Percentiles rank a stretch among this genome's conserved stretches.
These are phyloP conservation scores for Tetrastigma voinierianum DNA, from an alignment of 164 flowering plant genomes.

Conservation along the genomic window DNA sequence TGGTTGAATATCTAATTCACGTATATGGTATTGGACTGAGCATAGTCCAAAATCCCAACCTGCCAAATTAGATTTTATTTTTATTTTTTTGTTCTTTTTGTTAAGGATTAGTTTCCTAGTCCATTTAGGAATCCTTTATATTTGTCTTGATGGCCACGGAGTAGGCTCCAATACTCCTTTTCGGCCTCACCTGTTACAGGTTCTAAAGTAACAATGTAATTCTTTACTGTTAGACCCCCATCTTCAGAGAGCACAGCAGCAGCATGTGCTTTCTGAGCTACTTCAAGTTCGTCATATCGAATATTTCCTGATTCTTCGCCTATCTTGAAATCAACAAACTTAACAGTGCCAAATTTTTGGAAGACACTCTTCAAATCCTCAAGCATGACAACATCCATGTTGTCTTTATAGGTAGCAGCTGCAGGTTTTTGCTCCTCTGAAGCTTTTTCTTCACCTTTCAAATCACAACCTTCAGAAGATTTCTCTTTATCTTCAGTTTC, in stretches of 20 bases:
- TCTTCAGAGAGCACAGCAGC: constrained; percentile 78
- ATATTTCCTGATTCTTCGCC: constrained; percentile 81
- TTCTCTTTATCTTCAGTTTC: too few relatives aligned
- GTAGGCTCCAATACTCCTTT: constrained; percentile 71
- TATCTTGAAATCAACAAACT: constrained; percentile 78
- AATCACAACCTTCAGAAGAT: too few relatives aligned
- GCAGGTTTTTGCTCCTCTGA: too few relatives aligned
- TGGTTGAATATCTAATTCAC: not conserved
- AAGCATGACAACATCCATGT: constrained; percentile 65
- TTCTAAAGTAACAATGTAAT: constrained; percentile 63
- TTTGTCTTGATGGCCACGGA: constrained; percentile 54
- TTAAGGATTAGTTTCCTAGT: too few relatives aligned
- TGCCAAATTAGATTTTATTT: too few relatives aligned
- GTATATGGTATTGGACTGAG: not conserved
- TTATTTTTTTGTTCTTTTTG: too few relatives aligned
- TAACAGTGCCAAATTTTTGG: constrained; percentile 69
- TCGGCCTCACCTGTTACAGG: constrained; percentile 90
- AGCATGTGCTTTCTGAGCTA: constrained; percentile 89
- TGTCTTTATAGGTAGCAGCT: constrained; percentile 31
- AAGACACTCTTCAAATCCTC: constrained; percentile 82
- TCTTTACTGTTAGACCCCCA: constrained; percentile 76
- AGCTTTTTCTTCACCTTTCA: too few relatives aligned
- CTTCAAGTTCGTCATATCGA: constrained; percentile 77
- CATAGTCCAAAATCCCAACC: not conserved
- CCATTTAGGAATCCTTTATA: constrained; percentile 30